A percentile compares a stretch with the other conserved stretches of the same genome.
These are phyloP conservation scores for Beauveria sp. DNA, from an alignment of 2,329 filamentous ascomycete species.

Conservation along the genomic window DNA sequence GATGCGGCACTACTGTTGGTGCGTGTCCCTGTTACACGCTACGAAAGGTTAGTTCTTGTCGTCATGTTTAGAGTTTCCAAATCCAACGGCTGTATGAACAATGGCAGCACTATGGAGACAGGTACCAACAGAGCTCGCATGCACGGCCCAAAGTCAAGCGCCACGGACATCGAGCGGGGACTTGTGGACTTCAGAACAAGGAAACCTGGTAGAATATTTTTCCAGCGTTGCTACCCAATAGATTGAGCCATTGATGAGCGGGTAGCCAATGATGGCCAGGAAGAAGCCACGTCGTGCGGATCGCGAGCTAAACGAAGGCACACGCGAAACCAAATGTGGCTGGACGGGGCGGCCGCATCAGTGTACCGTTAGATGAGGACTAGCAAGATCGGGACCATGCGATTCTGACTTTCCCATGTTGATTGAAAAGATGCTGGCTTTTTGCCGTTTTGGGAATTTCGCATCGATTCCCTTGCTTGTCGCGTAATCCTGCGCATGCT, in stretches of 20 bases:
- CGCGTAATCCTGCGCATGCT: background rate
- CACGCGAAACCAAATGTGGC: background rate
- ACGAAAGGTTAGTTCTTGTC: background rate
- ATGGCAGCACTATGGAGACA: background rate
- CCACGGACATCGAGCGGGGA: background rate
- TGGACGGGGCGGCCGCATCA: background rate
- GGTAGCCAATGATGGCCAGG: background rate
- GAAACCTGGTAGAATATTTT: background rate
- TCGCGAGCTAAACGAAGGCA: background rate
- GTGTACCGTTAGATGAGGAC: background rate
- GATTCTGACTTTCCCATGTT: background rate
- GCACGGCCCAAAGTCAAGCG: background rate
- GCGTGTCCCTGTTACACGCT: background rate
- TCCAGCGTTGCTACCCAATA: too few species aligned
- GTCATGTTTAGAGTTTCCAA: background rate
- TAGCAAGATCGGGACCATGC: background rate
- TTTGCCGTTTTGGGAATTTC: background rate
- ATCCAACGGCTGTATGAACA: background rate
- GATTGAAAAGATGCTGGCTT: background rate
- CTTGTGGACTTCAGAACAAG: background rate
- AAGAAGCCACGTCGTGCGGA: background rate
- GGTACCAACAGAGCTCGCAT: background rate
- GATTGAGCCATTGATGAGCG: background rate
- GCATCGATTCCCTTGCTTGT: background rate
- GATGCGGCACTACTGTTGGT: background rate